A percentile compares a stretch with the other conserved stretches of the same genome.
Evolutionary conservation across 2,329 filamentous ascomycete species (phyloP).

Genomic region (Paraphaeosphaeria minitans): DNA sequence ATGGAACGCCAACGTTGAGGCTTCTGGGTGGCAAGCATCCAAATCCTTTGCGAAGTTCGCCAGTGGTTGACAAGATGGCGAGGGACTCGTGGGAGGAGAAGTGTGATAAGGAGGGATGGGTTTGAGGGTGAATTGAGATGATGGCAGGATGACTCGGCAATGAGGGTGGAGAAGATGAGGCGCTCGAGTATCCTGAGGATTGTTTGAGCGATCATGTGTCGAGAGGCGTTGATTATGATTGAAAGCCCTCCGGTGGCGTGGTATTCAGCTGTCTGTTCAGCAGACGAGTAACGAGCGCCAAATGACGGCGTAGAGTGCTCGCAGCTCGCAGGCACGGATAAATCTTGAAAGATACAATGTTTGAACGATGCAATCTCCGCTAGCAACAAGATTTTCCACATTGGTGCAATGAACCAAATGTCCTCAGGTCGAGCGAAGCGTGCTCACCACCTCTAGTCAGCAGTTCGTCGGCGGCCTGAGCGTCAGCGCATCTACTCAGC

Average conservation of each 20-base stretch:
- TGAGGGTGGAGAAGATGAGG: neutral
- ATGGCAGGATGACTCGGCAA: neutral
- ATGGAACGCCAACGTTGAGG: conserved; percentile 21
- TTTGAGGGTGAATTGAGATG: neutral
- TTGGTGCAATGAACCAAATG: too few species aligned
- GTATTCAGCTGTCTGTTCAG: neutral
- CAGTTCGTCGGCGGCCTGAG: conserved; percentile 2
- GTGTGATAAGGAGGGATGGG: neutral
- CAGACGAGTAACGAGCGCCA: neutral
- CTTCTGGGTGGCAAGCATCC: conserved; percentile 15
- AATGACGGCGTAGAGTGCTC: neutral
- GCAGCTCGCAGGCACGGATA: neutral
- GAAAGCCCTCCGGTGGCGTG: neutral
- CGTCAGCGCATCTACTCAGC: conserved; percentile 5
- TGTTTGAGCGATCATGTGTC: neutral
- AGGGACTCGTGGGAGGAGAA: conserved; percentile 3
- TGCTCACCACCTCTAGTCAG: neutral
- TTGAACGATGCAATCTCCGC: neutral
- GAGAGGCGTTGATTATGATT: neutral
- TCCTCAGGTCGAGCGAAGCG: neutral
- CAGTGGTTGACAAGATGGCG: conserved; percentile 19
- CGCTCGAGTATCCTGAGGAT: neutral
- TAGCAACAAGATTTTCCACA: neutral
- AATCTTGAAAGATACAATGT: too few species aligned
- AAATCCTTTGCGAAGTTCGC: conserved; percentile 30